Conservation (phyloP, 2,329 filamentous ascomycete genomes). For the Cladosporium sp. region DNA sequence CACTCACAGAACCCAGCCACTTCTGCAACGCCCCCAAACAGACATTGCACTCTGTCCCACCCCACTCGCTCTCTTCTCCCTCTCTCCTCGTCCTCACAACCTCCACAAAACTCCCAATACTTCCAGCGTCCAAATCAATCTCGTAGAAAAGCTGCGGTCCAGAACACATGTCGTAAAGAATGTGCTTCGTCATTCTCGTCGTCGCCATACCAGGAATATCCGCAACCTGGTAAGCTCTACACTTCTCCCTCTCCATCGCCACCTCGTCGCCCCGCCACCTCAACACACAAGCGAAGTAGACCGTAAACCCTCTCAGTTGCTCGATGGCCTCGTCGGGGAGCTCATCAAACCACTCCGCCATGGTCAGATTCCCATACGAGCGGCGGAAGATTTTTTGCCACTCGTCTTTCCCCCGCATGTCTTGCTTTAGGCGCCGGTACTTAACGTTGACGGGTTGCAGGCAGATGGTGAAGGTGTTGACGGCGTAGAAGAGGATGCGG, state of each 20-base stretch:
- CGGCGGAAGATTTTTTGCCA: neutral
- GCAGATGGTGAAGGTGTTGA: neutral
- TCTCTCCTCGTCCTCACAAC: neutral
- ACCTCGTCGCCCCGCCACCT: neutral
- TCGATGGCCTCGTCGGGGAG: neutral
- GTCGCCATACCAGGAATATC: neutral
- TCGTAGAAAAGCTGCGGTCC: neutral
- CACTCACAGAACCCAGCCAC: neutral
- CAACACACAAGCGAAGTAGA: neutral
- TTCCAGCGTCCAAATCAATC: neutral
- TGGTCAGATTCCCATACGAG: neutral
- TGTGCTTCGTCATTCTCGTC: neutral
- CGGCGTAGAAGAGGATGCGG: neutral
- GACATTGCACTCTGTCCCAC: neutral
- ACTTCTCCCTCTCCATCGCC: neutral
- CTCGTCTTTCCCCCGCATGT: neutral
- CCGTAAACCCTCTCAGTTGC: neutral
- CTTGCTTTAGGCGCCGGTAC: neutral
- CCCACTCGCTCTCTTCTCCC: neutral
- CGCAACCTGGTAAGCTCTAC: neutral
- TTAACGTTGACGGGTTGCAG: neutral
- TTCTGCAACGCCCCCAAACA: neutral
- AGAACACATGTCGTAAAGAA: neutral
- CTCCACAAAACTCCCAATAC: neutral
- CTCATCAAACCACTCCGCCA: neutral